Percentiles rank a stretch among this genome's conserved stretches.
Evolutionary conservation across 352 stramenopile species (phyloP).

Genomic region (Phytophthora foliorum): DNA sequence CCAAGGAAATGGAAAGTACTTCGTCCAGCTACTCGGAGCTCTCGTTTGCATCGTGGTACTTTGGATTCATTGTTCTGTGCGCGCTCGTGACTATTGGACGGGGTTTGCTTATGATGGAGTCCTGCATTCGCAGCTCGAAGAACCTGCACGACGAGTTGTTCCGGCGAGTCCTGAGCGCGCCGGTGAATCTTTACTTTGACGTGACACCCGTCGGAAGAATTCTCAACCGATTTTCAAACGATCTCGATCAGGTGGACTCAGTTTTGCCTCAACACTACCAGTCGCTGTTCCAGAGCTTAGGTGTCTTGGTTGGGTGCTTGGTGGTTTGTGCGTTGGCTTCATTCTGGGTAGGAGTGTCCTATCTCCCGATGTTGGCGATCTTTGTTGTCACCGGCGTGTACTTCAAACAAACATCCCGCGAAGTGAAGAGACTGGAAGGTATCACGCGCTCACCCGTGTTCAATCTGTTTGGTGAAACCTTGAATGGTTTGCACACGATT

Average conservation of each 20-base stretch:
- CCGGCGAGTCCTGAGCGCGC: constrained; percentile 47
- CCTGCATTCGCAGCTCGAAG: constrained; percentile 40
- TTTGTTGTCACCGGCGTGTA: constrained; percentile 81
- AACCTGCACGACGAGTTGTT: constrained; percentile 49
- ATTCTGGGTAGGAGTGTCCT: constrained; percentile 55
- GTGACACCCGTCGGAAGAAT: constrained; percentile 60
- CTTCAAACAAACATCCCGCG: constrained; percentile 81
- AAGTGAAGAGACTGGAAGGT: constrained; percentile 95
- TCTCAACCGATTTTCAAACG: constrained; percentile 61
- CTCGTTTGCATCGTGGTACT: constrained; percentile 49
- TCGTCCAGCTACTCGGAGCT: constrained; percentile 48
- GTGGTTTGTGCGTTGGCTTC: constrained; percentile 54
- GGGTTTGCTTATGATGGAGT: constrained; percentile 37
- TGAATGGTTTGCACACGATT: constrained; percentile 93
- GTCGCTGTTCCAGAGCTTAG: constrained; percentile 38
- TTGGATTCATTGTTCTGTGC: constrained; percentile 43
- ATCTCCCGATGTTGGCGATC: constrained; percentile 65
- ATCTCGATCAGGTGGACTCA: constrained; percentile 60
- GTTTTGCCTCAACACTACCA: constrained; percentile 52
- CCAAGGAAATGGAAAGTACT: constrained; percentile 29
- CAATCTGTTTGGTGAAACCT: constrained; percentile 90
- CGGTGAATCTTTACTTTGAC: constrained; percentile 62
- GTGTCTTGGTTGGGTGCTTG: constrained; percentile 42
- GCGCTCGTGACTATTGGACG: constrained; percentile 29
- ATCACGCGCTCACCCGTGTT: constrained; percentile 92